A percentile compares a stretch with the other conserved stretches of the same genome.
phyloP scores from a whole-genome alignment of 2,329 filamentous ascomycete species.

The Hypoxylon sp. region DNA sequence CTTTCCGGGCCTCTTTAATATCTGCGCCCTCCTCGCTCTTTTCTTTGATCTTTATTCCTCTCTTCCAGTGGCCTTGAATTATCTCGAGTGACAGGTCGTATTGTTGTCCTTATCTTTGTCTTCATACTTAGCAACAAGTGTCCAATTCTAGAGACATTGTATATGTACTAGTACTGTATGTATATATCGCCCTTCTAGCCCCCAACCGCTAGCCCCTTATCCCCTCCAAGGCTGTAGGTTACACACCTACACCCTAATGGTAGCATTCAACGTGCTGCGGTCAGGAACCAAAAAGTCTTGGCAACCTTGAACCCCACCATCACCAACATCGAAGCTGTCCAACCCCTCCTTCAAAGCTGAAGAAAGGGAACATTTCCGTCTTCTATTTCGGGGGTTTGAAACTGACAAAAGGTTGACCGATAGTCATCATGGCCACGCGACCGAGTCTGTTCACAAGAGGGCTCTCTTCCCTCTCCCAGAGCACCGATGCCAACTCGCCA shows the following conservation, averaged over 20 bases:
- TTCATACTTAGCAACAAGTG: neutral
- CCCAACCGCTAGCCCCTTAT: constrained; percentile 15
- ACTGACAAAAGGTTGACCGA: constrained; percentile 15
- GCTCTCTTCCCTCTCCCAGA: constrained; percentile 73
- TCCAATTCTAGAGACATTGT: neutral
- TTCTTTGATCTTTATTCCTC: constrained; percentile 5
- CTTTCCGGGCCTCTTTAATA: constrained; percentile 13
- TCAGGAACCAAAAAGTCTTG: constrained; percentile 39
- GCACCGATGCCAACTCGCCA: constrained; percentile 70
- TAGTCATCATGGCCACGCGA: constrained; percentile 66
- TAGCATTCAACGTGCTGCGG: constrained; percentile 22
- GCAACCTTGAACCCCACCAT: constrained; percentile 37
- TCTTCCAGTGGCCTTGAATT: neutral
- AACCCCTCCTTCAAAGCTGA: constrained; percentile 21
- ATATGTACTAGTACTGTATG: constrained; percentile 7
- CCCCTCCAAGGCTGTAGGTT: constrained; percentile 25
- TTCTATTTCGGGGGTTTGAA: constrained; percentile 15
- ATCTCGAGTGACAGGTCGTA: constrained; percentile 8
- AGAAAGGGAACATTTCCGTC: constrained; percentile 4
- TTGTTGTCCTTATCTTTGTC: constrained; percentile 9
- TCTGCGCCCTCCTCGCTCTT: constrained; percentile 8
- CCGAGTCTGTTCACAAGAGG: constrained; percentile 73
- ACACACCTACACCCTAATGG: constrained; percentile 12
- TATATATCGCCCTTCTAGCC: constrained; percentile 10
- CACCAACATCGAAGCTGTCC: constrained; percentile 29